These are phyloP conservation scores for Besnoitia besnoiti DNA, from an alignment of 169 alveolate genomes.

Conservation along the genomic window DNA sequence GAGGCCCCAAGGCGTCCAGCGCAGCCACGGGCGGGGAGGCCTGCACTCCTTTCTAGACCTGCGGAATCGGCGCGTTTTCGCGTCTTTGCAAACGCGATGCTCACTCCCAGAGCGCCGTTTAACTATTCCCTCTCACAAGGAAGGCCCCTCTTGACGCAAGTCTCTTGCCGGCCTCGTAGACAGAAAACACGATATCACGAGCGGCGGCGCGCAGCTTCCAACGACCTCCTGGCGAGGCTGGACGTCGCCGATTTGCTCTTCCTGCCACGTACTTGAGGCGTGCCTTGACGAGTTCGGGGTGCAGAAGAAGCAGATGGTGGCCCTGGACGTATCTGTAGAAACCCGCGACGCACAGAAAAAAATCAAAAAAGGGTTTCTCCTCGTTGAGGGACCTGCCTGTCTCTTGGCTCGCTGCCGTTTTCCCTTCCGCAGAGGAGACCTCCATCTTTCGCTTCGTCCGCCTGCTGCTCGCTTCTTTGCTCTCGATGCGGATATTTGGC, in stretches of 20 bases:
- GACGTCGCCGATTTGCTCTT: background rate
- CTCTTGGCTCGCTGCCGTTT: background rate
- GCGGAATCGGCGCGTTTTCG: background rate
- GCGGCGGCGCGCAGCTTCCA: background rate
- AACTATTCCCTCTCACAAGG: no score
- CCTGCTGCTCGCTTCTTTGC: background rate
- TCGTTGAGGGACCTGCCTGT: background rate
- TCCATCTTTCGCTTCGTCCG: background rate
- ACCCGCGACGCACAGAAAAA: conserved; percentile 27
- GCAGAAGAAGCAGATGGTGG: conserved; percentile 70
- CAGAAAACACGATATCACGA: background rate
- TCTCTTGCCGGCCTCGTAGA: background rate
- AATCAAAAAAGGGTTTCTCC: background rate
- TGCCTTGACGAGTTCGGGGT: conserved; percentile 55
- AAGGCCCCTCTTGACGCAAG: no score
- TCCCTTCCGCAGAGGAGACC: background rate
- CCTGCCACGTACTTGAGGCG: conserved; percentile 43
- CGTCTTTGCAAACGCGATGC: background rate
- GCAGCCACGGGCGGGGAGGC: background rate
- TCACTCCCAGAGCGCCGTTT: background rate
- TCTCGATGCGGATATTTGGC: background rate
- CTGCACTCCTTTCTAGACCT: background rate
- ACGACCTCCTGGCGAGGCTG: no score
- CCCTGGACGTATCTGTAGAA: conserved; percentile 67
- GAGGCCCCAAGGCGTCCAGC: background rate